Evolutionary conservation across 345 rosid genomes (phyloP), one percentile per base, ranked within the genome.

Genomic region (Camelina hispida): DNA sequence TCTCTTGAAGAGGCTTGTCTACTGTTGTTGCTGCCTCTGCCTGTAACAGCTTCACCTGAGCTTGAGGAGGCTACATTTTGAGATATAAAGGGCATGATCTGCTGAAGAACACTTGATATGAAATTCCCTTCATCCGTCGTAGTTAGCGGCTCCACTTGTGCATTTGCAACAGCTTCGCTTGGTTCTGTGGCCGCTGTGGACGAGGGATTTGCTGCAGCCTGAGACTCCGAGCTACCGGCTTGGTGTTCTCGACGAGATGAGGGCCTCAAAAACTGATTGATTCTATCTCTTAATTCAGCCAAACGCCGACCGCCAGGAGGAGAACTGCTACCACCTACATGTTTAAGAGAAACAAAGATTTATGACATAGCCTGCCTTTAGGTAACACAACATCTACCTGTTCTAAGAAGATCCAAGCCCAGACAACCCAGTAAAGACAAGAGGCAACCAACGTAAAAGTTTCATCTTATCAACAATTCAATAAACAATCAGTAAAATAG

Each of bases 31-130:
- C 54, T 66, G 57, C 35, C 71, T 69, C 78, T 60, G 46, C 76
- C 57, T 42, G 76, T 56, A 30, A 37, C 70, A 48, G 66, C 52
- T 64, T 55, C 78, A 62, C 22, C 74, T 69, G 79, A 58, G 52
- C 74, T 73, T 32, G 74, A 38, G 43, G 71, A 59, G 23, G 51
- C 57, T 13, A 59, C 69, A 68, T 71, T 74, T 54, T 84, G 84
- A 60, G 83, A 66, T 68, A 87, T 76, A 9, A 75, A 38, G 9
- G 91, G 91, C 83, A 85, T 80, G 68, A 85, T 82, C 71, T 82
- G 84, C 37, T 68, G 87, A 71, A 87, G 89, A 60, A 85, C 38
- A 73, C 77, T 81, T 34, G 91, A 85, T 69, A 85, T 40, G 50
- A 82, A 85, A 16, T 72, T 57, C 48, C 85, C 89, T 65, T 85